phyloP scores from a whole-genome alignment of 495 filamentous ascomycete genomes.

The Tuber aestivum region DNA sequence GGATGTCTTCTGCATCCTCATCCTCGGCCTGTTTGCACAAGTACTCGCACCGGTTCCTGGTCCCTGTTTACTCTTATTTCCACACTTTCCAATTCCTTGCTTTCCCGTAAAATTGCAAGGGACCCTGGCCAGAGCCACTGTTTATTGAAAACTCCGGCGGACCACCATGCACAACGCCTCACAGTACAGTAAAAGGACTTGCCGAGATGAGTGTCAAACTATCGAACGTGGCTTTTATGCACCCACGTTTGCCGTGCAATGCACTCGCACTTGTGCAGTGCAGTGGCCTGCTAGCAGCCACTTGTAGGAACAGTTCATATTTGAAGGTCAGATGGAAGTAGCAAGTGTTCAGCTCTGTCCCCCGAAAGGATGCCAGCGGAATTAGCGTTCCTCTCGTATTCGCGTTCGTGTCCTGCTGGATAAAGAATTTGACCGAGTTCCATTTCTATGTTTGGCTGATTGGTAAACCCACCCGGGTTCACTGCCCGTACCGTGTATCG shows the following conservation, averaged over 20 bases:
- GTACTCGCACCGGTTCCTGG: slow-evolving; percentile 26
- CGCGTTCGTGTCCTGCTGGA: background rate
- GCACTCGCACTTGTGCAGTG: background rate
- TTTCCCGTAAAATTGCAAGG: slow-evolving; percentile 32
- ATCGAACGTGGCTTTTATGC: slow-evolving; percentile 16
- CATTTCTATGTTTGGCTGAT: background rate
- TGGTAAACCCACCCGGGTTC: background rate
- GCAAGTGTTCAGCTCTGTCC: background rate
- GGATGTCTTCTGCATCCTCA: background rate
- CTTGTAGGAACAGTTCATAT: background rate
- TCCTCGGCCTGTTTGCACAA: slow-evolving; percentile 28
- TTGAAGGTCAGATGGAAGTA: background rate
- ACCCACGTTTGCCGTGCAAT: background rate
- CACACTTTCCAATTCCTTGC: slow-evolving; percentile 24
- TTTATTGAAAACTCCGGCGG: slow-evolving; percentile 40
- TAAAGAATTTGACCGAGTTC: background rate
- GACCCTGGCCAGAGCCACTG: slow-evolving; percentile 23
- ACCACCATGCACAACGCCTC: slow-evolving; percentile 21
- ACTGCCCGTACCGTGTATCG: too few relatives aligned
- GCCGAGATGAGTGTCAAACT: slow-evolving; percentile 33
- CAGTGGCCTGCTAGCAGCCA: background rate
- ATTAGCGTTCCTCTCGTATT: background rate
- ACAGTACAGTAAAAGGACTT: too few relatives aligned
- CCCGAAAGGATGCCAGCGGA: background rate
- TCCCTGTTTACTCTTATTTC: slow-evolving; percentile 32